Evolutionary conservation across 441 rosid genomes (phyloP).

Genomic region (Rhodomyrtus psidioides): DNA sequence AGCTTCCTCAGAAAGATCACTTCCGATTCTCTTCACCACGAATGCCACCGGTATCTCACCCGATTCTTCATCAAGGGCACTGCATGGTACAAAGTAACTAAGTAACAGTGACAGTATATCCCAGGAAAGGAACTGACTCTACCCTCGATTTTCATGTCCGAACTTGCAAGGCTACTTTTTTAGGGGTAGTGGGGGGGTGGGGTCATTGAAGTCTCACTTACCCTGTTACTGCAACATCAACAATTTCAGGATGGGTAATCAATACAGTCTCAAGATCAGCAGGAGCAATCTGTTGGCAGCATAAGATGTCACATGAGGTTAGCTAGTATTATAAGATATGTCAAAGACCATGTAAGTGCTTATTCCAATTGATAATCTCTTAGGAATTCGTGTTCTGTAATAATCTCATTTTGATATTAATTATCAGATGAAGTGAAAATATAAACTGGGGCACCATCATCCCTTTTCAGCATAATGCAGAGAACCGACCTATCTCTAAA

Average conservation of each 20-base stretch:
- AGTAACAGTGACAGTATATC: background rate
- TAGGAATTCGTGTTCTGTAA: background rate
- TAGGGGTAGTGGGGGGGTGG: too few species aligned
- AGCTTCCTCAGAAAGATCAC: constrained; percentile 38
- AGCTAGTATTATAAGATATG: background rate
- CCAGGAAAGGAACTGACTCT: background rate
- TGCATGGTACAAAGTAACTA: constrained; percentile 6
- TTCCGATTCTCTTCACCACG: constrained; percentile 48
- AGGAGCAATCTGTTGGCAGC: constrained; percentile 65
- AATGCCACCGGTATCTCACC: constrained; percentile 90
- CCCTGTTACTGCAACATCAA: constrained; percentile 72
- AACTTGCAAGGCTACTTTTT: background rate
- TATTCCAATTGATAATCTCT: background rate
- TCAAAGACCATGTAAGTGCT: background rate
- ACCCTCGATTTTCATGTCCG: background rate
- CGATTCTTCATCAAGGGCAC: constrained; percentile 37
- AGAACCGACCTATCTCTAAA: background rate
- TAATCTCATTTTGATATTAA: background rate
- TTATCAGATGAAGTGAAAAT: background rate
- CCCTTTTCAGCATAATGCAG: background rate
- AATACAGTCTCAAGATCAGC: constrained; percentile 77
- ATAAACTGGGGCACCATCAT: background rate
- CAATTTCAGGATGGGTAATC: constrained; percentile 59
- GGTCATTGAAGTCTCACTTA: constrained; percentile 16
- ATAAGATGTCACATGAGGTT: background rate